Percentiles rank a stretch among this genome's conserved stretches.
Evolutionary conservation across 2,329 filamentous ascomycete species (phyloP).

Genomic region (Talaromyces atroroseus): DNA sequence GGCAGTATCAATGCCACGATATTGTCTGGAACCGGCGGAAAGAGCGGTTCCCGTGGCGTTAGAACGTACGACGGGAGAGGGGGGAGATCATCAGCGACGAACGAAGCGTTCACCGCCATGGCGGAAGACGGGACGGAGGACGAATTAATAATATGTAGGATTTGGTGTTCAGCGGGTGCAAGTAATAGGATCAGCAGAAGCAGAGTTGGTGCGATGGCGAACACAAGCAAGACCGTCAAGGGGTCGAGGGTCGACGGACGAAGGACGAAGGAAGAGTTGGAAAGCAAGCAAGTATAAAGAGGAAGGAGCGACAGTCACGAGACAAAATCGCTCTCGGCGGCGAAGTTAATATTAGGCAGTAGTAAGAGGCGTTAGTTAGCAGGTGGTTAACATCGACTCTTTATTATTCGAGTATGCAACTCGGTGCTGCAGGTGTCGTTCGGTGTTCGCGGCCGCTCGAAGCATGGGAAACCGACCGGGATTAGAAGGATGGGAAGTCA

Average conservation of each 20-base stretch:
- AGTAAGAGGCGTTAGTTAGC: not conserved
- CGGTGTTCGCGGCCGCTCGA: not conserved
- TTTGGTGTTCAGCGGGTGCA: not conserved
- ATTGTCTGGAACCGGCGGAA: conserved; percentile 76
- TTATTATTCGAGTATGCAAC: no score
- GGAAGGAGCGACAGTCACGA: conserved; percentile 7
- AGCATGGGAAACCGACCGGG: not conserved
- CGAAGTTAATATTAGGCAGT: not conserved
- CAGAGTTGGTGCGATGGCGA: not conserved
- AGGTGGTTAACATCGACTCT: no score
- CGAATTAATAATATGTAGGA: not conserved
- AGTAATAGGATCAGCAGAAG: not conserved
- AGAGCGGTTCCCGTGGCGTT: conserved; percentile 61
- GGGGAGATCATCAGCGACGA: conserved; percentile 60
- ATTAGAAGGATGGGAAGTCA: not conserved
- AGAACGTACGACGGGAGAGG: conserved; percentile 80
- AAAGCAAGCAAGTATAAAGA: not conserved
- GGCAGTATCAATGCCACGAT: conserved; percentile 70
- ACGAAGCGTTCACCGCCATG: conserved; percentile 33
- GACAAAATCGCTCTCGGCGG: not conserved
- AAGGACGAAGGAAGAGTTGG: not conserved
- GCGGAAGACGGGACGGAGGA: conserved; percentile 8
- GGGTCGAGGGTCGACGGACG: not conserved
- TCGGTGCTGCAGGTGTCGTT: not conserved
- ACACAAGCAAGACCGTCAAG: not conserved